Evolutionary conservation across 169 alveolate genomes (phyloP), one percentile per base, ranked within the genome.

Genomic region (Plasmodium cynomolgi): DNA sequence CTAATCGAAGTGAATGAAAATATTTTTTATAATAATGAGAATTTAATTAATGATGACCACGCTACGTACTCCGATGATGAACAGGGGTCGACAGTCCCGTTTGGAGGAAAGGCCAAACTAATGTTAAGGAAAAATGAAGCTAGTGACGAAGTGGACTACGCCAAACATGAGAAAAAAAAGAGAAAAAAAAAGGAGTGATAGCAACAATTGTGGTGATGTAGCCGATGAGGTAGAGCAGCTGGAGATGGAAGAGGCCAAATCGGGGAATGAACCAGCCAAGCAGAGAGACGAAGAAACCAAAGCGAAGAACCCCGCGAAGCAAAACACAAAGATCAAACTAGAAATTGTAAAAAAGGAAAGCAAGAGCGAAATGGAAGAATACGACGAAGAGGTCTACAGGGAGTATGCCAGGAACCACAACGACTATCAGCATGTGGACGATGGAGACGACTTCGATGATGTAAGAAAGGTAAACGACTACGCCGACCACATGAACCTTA

Each of bases 1-100:
- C 84, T 91, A 20, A 71, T 91, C 15, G 92, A 81, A 54, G 77
- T 82, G 34, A 68, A 91, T 29, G 95, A 91, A 91, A 47, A 81
- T 37, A 54, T 91, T 23, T 81, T 91, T 81, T 56, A 68, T 50
- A 68, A 74, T 26, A 29, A n/a, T 72, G 92, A 91, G 15, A 71
- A 15, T 50, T n/a, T 73, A 71, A 15, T 50, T 50, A 81, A 73
- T 81, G 95, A 91, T n/a, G 54, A 29, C n/a, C 20, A 91, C 7
- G 50, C 0, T 13, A 33, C 44, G 79, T 29, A 81, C 79, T 26
- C 47, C 11, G 34, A 81, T 81, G 71, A 7, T 9, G 88, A 44
- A 8, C 1, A n/a, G 7, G 85, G 34, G 37, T n/a, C 2, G 29
- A 26, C 34, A n/a, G 23, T 13, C 72, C 71, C 79, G 8, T 20